Percentiles rank a stretch among this genome's conserved stretches.
Evolutionary conservation across 805 yeast species (phyloP).

Genomic region (Saturnispora mendoncae): DNA sequence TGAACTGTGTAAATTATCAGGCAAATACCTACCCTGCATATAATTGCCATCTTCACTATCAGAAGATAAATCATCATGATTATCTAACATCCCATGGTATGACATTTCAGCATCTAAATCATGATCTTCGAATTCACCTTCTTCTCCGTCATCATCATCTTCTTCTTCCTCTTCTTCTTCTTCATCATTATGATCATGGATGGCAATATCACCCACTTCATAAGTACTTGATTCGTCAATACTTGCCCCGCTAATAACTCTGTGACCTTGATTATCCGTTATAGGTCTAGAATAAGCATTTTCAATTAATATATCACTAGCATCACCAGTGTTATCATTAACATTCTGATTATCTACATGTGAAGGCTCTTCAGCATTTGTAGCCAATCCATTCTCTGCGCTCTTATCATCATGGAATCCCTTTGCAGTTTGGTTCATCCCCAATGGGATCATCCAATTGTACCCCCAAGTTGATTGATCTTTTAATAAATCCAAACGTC

Average conservation of each 20-base stretch:
- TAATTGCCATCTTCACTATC: constrained; percentile 8
- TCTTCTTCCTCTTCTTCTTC: constrained; percentile 5
- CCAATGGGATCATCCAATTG: constrained; percentile 40
- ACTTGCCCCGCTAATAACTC: constrained; percentile 20
- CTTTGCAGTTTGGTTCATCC: constrained; percentile 39
- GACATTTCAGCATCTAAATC: constrained; percentile 42
- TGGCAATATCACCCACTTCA: constrained; percentile 8
- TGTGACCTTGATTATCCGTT: constrained; percentile 9
- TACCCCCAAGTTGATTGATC: constrained; percentile 13
- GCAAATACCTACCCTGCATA: neutral
- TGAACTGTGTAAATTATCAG: constrained; percentile 12
- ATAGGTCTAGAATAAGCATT: constrained; percentile 12
- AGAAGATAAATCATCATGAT: constrained; percentile 4
- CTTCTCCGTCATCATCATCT: neutral
- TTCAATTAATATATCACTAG: constrained; percentile 18
- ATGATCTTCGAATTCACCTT: constrained; percentile 11
- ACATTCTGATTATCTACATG: constrained; percentile 23
- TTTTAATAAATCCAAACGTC: constrained; percentile 9
- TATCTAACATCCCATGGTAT: constrained; percentile 32
- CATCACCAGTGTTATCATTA: constrained; percentile 19
- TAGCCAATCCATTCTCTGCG: constrained; percentile 32
- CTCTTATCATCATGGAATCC: constrained; percentile 19
- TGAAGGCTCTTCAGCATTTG: neutral
- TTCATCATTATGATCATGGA: constrained; percentile 2
- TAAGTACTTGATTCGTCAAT: constrained; percentile 17